Base-by-base conservation (phyloP, 495 filamentous ascomycete genomes). In the Neurospora hispaniola region DNA sequence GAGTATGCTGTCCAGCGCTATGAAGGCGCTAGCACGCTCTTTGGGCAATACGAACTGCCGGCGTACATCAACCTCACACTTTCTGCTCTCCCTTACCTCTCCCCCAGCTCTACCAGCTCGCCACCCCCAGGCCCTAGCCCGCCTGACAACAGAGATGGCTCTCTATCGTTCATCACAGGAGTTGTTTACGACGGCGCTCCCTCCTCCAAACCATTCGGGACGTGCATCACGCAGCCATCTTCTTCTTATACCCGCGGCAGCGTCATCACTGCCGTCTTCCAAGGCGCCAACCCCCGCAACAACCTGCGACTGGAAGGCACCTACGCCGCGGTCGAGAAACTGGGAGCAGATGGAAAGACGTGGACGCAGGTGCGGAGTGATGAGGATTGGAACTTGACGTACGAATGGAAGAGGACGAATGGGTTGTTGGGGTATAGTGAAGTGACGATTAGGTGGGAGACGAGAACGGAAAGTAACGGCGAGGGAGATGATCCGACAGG, bases 21-120 rank as follows among this genome's bases (percentile, higher is more conserved):
- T 81, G 96, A 99, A 82, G 96, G 96, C 71, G 96, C 93, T 10
- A 93, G 89, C 66, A 99, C 96, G n/a, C 89, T 98, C 23, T 97
- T 93, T 80, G 96, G 96, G 0, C 92, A 88, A 18, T 90, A 92
- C 81, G 90, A 91, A 70, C 85, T 97, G 3, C 89, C 93, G 38
- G 95, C 92, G 2, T 96, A 96, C 81, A 91, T 98, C 80, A 92
- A 96, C 76, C 84, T 96, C 41, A 95, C 93, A 6, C 85, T 90
- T 20, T 85, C 83, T 38, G 90, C 89, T 69, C 84, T 97, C 10
- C 88, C 87, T 10, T 93, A 93, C 79, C 88, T 99, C 7, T 80
- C 86, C 14, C 80, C 88, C 6, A 78, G 80, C 27, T 75, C 86
- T 8, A 81, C 84, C 2, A 78, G 80, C 20, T 73, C 84, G 1